Evolutionary conservation across 1,139 yeast species (phyloP).

Genomic region (Protomyces gravidus): DNA sequence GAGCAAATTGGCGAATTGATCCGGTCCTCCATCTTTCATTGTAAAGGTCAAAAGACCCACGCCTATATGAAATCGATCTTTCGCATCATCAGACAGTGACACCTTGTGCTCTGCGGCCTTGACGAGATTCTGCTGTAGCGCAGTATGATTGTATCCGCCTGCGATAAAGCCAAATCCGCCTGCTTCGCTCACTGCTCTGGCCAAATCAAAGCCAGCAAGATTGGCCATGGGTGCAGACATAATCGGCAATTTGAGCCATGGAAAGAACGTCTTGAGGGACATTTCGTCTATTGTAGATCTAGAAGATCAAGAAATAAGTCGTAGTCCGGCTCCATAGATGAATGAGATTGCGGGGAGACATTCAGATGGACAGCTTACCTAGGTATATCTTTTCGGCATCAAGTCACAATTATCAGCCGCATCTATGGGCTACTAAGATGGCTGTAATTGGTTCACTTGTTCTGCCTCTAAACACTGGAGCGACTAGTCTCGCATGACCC

Average conservation of each 20-base stretch:
- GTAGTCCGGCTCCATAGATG: not conserved
- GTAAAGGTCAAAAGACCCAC: conserved; percentile 26
- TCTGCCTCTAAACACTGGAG: too few relatives aligned
- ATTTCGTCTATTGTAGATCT: not conserved
- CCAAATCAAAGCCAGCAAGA: conserved; percentile 39
- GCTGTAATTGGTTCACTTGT: too few relatives aligned
- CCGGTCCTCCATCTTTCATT: conserved; percentile 11
- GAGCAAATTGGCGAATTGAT: conserved; percentile 3
- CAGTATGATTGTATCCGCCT: conserved; percentile 43
- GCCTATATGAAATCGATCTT: conserved; percentile 21
- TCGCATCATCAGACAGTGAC: not conserved
- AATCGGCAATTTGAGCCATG: conserved; percentile 26
- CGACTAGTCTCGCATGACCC: too few relatives aligned
- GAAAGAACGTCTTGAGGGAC: conserved; percentile 15
- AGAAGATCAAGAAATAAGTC: too few relatives aligned
- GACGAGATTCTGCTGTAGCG: conserved; percentile 31
- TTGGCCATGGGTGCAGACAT: conserved; percentile 33
- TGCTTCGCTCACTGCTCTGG: conserved; percentile 43
- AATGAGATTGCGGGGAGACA: not conserved
- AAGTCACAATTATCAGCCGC: too few relatives aligned
- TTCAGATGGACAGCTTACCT: too few relatives aligned
- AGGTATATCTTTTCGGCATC: too few relatives aligned
- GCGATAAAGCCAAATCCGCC: conserved; percentile 52
- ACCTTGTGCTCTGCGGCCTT: not conserved
- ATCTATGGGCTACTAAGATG: too few relatives aligned